Evolutionary conservation across 192 early-diverging fungal species (phyloP), one percentile per base, ranked within the genome.

Genomic region (Rhizophagus prolifer): DNA sequence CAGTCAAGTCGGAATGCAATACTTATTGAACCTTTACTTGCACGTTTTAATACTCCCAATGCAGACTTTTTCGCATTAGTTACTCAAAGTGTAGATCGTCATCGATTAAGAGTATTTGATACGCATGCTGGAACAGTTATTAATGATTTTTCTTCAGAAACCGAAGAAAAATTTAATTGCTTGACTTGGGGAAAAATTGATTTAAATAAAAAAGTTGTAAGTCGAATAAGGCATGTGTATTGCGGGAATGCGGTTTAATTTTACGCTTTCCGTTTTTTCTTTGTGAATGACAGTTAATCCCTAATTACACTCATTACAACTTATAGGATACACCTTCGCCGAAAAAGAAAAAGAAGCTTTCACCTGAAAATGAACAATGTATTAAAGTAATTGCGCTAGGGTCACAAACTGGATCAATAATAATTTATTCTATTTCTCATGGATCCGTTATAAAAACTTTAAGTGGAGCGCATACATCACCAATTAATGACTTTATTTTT

Each of bases 71-170:
- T 75, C 63, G 74, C 74, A 7, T 14, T 88, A 58, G 84, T 89
- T 41, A 89, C 83, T 12, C 86, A 83, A 26, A 81, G 84, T 78
- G 77, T 87, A 71, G 88, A 89, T 84, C 84, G 82, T 66, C 81
- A 85, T 67, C 85, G 85, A 58, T 80, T 89, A 13, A 82, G 86
- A 36, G 79, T 89, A 70, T 89, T 89, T 58, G 86, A 89, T 31
- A 80, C 84, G 25, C 79, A 81, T 73, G 81, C 81, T 25, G 82
- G 85, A 58, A 86, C 78, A 61, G 81, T 88, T 44, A 89, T 82
- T 64, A 83, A 85, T 70, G 84, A 86, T 70, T 86, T 84, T 58
- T 77, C 74, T 76, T 83, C 83, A 25, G 79, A 83, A 19, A 81
- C 84, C 54, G 83, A 85, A 46, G 85, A 86, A 58, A 85, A 83